Percentiles rank a stretch among this genome's conserved stretches.
Evolutionary conservation across 2,329 filamentous ascomycete genomes (phyloP).

Genomic region (Fusarium bulbicola): DNA sequence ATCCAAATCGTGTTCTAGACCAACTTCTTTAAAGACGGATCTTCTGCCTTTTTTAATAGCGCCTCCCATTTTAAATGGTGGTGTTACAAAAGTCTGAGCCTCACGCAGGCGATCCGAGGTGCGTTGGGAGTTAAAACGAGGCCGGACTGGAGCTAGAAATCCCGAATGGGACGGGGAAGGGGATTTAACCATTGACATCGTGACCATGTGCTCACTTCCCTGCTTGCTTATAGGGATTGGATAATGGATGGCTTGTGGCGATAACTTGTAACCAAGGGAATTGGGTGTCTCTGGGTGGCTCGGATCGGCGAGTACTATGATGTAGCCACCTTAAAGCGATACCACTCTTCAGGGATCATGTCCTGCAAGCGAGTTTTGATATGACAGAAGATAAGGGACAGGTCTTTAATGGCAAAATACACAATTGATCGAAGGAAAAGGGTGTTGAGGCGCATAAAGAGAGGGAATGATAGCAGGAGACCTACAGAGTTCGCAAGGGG

Average conservation of each 20-base stretch:
- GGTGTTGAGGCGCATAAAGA: background rate
- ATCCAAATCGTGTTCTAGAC: slow-evolving; percentile 51
- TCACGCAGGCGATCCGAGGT: slow-evolving; percentile 63
- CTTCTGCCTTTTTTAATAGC: slow-evolving; percentile 60
- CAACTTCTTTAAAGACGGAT: slow-evolving; percentile 63
- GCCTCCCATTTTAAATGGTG: slow-evolving; percentile 52
- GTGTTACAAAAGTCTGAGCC: slow-evolving; percentile 50
- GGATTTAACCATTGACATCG: slow-evolving; percentile 36
- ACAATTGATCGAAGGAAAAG: slow-evolving; percentile 1
- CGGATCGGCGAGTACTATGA: slow-evolving; percentile 40
- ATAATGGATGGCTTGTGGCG: slow-evolving; percentile 32
- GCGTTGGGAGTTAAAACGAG: slow-evolving; percentile 60
- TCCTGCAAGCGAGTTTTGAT: slow-evolving; percentile 27
- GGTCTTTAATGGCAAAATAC: slow-evolving; percentile 3
- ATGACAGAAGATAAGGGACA: slow-evolving; percentile 3
- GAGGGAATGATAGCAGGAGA: background rate
- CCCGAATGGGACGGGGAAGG: slow-evolving; percentile 30
- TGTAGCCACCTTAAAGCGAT: slow-evolving; percentile 40
- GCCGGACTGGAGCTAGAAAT: slow-evolving; percentile 47
- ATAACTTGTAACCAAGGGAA: slow-evolving; percentile 11
- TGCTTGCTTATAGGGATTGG: slow-evolving; percentile 11
- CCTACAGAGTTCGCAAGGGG: background rate
- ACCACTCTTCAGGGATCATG: slow-evolving; percentile 38
- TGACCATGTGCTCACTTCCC: background rate
- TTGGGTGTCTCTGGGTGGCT: slow-evolving; percentile 27